Base-by-base conservation (phyloP, 2,329 filamentous ascomycete genomes). In the Fusarium goolgardi region DNA sequence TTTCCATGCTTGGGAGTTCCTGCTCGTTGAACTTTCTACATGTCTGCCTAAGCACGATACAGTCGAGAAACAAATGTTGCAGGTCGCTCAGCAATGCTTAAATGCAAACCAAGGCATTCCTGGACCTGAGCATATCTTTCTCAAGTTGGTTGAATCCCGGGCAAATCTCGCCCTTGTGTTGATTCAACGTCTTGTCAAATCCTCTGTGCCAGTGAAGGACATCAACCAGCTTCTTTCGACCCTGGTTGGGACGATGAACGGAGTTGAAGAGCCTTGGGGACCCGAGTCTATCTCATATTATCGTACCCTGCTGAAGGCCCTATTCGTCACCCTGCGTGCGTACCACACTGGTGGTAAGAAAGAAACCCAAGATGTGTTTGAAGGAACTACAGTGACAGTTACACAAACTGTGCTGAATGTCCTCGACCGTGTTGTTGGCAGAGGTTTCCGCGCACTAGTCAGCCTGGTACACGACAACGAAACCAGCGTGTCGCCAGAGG, bases 1-100 rank as follows among this genome's bases (percentile, higher is more conserved):
- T 20, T 91, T 97, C 67, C 89, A 93, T 72, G 91, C 93, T 56
- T 98, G 95, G 93, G 94, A 96, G 77, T 90, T 93, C 61, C 84
- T 99, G 11, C 87, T 95, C 16, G 85, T 96, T 50, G 95, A 97
- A 74, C 85, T 99, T 49, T 93, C 91, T 76, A 88, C 88, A 37
- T 87, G 84, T 62, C 78, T 88, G n/a, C 84, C 84, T 2, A 78
- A 80, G 35, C 81, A 83, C 66, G 79, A 82, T 16, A 80, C 80
- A 25, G 82, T 95, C 6, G 87, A 90, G 57, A 88, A 86, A 71
- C 86, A 91, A 57, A 89, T 97, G 81, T 82, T 92, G 32, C 85
- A 90, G 59, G 90, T 96, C 46, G 89, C 92, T 10, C 86, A 89
- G 67, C 90, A 92, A 71, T 97, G 94, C 73, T 83, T 99, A 59